phyloP scores from a whole-genome alignment of 169 alveolate species.

The Plasmodium yoelii region DNA sequence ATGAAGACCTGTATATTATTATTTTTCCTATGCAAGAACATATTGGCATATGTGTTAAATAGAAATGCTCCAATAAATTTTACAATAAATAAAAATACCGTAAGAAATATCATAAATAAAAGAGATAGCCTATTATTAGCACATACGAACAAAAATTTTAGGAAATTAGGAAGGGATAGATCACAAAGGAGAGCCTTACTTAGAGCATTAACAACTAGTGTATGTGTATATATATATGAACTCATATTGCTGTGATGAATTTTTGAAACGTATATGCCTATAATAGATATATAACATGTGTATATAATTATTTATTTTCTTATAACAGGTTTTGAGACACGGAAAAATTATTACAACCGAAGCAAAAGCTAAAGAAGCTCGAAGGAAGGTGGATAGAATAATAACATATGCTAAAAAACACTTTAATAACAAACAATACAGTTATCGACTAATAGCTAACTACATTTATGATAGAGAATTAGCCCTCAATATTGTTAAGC shows the following conservation, averaged over 20 bases:
- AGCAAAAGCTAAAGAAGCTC: slow-evolving; percentile 85
- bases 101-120: slow-evolving; percentile 21
- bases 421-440: slow-evolving; percentile 75
- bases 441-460: slow-evolving; percentile 80
- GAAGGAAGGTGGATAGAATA: slow-evolving; percentile 84
- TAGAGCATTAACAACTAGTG: slow-evolving; percentile 85
- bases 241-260: background rate
- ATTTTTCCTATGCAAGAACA: slow-evolving; percentile 45
- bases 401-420: slow-evolving; percentile 84
- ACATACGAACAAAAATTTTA: slow-evolving; percentile 61
- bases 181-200: slow-evolving; percentile 84
- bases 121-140: slow-evolving; percentile 44
- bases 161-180: slow-evolving; percentile 81
- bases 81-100: slow-evolving; percentile 20
- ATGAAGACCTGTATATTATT: slow-evolving; percentile 53
- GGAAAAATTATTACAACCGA: slow-evolving; percentile 85
- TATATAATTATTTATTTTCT: background rate
- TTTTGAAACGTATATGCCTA: background rate
- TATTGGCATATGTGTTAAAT: slow-evolving; percentile 41
- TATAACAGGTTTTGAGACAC: slow-evolving; percentile 71
- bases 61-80: slow-evolving; percentile 8
- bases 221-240: background rate
- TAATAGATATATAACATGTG: slow-evolving; percentile 12
- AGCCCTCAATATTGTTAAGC: slow-evolving; percentile 80
- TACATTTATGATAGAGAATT: slow-evolving; percentile 84